Evolutionary conservation across 305 asterid species (phyloP).

Genomic region (Stenogyne calaminthoides): DNA sequence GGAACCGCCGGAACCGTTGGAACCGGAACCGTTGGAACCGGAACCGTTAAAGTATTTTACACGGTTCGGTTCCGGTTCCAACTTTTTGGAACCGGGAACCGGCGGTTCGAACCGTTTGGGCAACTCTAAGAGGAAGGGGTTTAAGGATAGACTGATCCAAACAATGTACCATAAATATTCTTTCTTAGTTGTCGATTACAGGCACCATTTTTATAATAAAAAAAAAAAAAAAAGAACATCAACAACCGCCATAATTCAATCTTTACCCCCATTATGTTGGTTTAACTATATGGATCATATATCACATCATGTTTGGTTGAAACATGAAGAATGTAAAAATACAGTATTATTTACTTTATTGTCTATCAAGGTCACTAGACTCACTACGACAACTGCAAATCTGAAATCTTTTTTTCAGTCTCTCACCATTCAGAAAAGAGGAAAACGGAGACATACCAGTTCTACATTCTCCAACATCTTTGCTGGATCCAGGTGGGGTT

Average conservation of each 20-base stretch:
- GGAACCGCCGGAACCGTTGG: too few relatives aligned
- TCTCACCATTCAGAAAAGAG: slow-evolving; percentile 10
- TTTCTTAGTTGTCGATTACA: slow-evolving; percentile 9
- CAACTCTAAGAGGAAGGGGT: too few relatives aligned
- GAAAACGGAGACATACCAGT: slow-evolving; percentile 38
- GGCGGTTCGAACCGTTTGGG: too few relatives aligned
- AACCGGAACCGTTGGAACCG: too few relatives aligned
- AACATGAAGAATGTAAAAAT: not conserved
- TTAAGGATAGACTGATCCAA: not conserved
- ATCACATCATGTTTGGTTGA: not conserved
- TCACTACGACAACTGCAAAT: slow-evolving; percentile 9
- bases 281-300: not conserved
- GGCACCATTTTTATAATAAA: not conserved
- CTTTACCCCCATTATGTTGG: not conserved
- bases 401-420: not conserved
- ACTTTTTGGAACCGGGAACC: too few relatives aligned
- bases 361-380: not conserved
- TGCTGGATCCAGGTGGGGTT: slow-evolving; percentile 26
- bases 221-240: not conserved
- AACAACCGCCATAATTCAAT: not conserved
- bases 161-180: slow-evolving; percentile 1
- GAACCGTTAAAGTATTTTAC: too few relatives aligned
- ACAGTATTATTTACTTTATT: not conserved
- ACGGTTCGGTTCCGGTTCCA: too few relatives aligned
- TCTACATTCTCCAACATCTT: slow-evolving; percentile 34